A percentile compares a stretch with the other conserved stretches of the same genome.
Evolutionary conservation across 1,284 basidiomycete species (phyloP).

Genomic region (Tilletia indica): DNA sequence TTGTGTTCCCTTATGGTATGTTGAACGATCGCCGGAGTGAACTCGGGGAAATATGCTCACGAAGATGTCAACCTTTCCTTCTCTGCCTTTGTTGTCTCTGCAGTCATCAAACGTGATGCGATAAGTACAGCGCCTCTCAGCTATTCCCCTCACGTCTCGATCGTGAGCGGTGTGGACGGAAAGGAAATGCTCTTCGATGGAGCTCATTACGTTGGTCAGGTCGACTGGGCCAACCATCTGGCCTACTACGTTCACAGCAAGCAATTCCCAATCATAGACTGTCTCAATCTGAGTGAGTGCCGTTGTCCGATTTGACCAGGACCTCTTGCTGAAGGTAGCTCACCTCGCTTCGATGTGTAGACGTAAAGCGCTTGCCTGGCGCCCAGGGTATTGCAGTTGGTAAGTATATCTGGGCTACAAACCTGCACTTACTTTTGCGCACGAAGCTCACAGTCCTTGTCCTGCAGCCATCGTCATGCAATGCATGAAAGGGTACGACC

Average conservation of each 20-base stretch:
- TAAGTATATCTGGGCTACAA: neutral
- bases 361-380: neutral
- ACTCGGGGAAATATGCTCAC: neutral
- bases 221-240: neutral
- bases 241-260: neutral
- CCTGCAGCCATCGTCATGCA: neutral
- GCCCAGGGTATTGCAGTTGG: neutral
- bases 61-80: neutral
- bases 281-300: conserved; percentile 3
- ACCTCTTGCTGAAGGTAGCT: neutral
- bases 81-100: neutral
- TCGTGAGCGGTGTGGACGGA: neutral
- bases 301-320: neutral
- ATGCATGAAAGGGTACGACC: neutral
- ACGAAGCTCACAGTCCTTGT: neutral
- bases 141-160: neutral
- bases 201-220: neutral
- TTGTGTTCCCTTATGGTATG: conserved; percentile 8
- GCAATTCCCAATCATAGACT: neutral
- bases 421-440: neutral
- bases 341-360: neutral
- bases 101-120: neutral
- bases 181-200: neutral
- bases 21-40: neutral
- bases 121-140: neutral